These are phyloP conservation scores for Amanita pseudoporphyria DNA, from an alignment of 768 basidiomycete genomes.

Conservation along the genomic window DNA sequence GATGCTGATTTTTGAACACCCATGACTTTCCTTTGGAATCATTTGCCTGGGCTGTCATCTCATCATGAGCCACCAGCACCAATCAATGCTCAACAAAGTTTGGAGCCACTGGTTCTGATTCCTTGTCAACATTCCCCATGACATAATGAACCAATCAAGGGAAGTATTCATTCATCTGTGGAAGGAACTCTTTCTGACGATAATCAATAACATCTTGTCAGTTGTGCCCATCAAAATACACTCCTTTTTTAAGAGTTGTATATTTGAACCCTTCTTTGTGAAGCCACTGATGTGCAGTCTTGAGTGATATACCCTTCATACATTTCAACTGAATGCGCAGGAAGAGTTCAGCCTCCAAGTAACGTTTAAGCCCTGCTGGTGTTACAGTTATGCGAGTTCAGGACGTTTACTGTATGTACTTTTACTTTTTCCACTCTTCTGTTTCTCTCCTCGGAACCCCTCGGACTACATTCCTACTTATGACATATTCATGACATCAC, in stretches of 20 bases:
- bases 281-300: conserved; percentile 23
- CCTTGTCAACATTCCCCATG: conserved; percentile 7
- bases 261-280: conserved; percentile 19
- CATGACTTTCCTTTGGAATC: conserved; percentile 24
- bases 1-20: conserved; percentile 24
- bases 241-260: conserved; percentile 14
- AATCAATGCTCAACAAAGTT: conserved; percentile 16
- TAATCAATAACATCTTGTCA: conserved; percentile 20
- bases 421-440: no score
- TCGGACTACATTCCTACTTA: no score
- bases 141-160: background rate
- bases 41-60: no score
- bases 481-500: no score
- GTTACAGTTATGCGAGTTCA: no score
- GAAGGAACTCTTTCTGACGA: conserved; percentile 20
- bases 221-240: conserved; percentile 25
- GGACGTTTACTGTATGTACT: no score
- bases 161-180: conserved; percentile 15
- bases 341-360: conserved; percentile 24
- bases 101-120: conserved; percentile 13
- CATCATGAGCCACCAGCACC: conserved; percentile 25
- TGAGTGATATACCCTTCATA: conserved; percentile 19
- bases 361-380: conserved; percentile 22
- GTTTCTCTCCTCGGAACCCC: no score
- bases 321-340: conserved; percentile 20